These are phyloP conservation scores for Alternaria incomplexa DNA, from an alignment of 2,329 filamentous ascomycete species.

Conservation along the genomic window DNA sequence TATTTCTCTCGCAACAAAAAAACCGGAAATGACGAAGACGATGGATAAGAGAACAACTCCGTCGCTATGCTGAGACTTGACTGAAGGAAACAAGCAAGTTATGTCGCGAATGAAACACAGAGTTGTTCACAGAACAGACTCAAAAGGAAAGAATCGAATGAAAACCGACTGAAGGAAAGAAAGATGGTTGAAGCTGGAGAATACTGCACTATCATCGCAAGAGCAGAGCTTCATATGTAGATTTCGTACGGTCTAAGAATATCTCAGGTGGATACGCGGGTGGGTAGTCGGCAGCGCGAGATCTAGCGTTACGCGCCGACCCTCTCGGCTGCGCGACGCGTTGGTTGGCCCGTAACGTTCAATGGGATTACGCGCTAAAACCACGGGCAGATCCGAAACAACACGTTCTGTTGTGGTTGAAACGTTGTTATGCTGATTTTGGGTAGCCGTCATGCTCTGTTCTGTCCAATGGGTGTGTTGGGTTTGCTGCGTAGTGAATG, in stretches of 20 bases:
- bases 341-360: slow-evolving; percentile 21
- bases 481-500: not conserved
- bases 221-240: slow-evolving; percentile 13
- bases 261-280: slow-evolving; percentile 14
- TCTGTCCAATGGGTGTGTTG: slow-evolving; percentile 1
- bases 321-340: slow-evolving; percentile 21
- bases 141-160: slow-evolving; percentile 11
- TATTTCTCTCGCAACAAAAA: not conserved
- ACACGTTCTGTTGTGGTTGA: slow-evolving; percentile 16
- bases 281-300: slow-evolving; percentile 16
- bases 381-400: slow-evolving; percentile 16
- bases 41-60: not conserved
- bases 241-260: slow-evolving; percentile 15
- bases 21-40: not conserved
- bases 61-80: slow-evolving; percentile 9
- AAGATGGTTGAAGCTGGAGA: slow-evolving; percentile 4
- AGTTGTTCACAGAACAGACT: slow-evolving; percentile 26
- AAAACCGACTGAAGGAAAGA: slow-evolving; percentile 12
- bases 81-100: slow-evolving; percentile 1
- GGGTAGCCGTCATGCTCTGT: slow-evolving; percentile 3
- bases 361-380: slow-evolving; percentile 15
- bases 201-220: not conserved
- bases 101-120: not conserved
- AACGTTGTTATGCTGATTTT: slow-evolving; percentile 13
- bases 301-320: slow-evolving; percentile 27